These are phyloP conservation scores for Aristolochia fimbriata DNA, from an alignment of 164 flowering plant genomes.

Conservation along the genomic window DNA sequence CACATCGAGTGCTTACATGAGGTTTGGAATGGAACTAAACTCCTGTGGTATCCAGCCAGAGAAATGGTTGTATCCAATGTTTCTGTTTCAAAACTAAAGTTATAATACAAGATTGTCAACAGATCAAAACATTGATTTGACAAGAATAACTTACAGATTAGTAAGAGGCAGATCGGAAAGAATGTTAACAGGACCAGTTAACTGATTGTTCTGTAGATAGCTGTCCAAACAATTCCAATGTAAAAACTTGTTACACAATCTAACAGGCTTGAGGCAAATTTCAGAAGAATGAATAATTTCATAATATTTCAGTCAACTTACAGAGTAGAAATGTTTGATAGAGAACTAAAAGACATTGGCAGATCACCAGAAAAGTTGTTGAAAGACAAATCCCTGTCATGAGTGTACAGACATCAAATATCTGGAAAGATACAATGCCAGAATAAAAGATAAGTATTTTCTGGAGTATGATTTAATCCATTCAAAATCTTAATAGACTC, in stretches of 20 bases:
- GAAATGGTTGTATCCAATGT: slow-evolving; percentile 75
- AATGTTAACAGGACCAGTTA: slow-evolving; percentile 63
- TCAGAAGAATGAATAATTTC: not conserved
- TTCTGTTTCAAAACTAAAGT: slow-evolving; percentile 32
- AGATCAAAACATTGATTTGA: slow-evolving; percentile 4
- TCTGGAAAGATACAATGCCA: not conserved
- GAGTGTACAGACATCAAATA: slow-evolving; percentile 5
- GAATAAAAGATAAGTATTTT: not conserved
- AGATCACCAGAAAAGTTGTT: slow-evolving; percentile 86
- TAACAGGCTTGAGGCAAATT: slow-evolving; percentile 3
- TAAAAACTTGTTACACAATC: slow-evolving; percentile 12
- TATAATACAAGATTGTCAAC: slow-evolving; percentile 3
- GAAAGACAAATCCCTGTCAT: slow-evolving; percentile 78
- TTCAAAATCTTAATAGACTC: too few species aligned
- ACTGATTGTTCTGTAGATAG: slow-evolving; percentile 68
- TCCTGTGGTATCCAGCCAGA: slow-evolving; percentile 86
- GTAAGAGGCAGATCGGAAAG: slow-evolving; percentile 49
- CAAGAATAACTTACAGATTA: slow-evolving; percentile 44
- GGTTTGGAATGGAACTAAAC: slow-evolving; percentile 50
- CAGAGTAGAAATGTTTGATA: slow-evolving; percentile 77
- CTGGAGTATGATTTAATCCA: too few species aligned
- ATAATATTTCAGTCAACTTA: slow-evolving; percentile 28
- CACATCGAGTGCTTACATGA: slow-evolving; percentile 41
- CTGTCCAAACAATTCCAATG: slow-evolving; percentile 29
- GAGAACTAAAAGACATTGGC: slow-evolving; percentile 54